A percentile compares a stretch with the other conserved stretches of the same genome.
These are phyloP conservation scores for Penicillium coffeae DNA, from an alignment of 495 filamentous ascomycete species.

Conservation along the genomic window DNA sequence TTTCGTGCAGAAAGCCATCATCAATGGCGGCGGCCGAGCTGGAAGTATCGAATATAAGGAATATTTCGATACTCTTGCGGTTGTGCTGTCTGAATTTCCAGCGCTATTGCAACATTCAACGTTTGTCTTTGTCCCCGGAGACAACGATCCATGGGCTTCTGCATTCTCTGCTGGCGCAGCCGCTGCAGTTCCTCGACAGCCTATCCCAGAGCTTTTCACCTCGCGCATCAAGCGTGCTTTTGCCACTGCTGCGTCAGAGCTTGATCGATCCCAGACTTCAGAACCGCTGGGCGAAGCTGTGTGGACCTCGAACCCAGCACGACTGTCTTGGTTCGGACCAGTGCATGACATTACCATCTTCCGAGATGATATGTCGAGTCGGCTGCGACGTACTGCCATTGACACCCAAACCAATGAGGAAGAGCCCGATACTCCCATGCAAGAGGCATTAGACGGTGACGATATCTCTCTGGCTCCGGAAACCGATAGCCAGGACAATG, in stretches of 20 bases:
- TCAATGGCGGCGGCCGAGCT: conserved; percentile 59
- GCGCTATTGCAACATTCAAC: conserved; percentile 71
- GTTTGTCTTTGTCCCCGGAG: conserved; percentile 89
- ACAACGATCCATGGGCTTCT: conserved; percentile 92
- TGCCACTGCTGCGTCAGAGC: conserved; percentile 66
- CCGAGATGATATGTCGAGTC: conserved; percentile 75
- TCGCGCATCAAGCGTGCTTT: conserved; percentile 77
- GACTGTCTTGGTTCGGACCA: conserved; percentile 78
- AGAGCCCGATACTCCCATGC: conserved; percentile 15
- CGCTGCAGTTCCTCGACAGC: conserved; percentile 64
- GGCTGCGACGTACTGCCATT: conserved; percentile 73
- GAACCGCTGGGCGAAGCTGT: conserved; percentile 64
- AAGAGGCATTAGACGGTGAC: conserved; percentile 18
- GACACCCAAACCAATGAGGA: conserved; percentile 35
- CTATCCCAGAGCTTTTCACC: conserved; percentile 83
- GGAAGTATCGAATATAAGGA: conserved; percentile 93
- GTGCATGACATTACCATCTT: conserved; percentile 81
- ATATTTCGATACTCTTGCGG: conserved; percentile 81
- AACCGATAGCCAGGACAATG: conserved; percentile 13
- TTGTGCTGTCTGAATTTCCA: conserved; percentile 81
- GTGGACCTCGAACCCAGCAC: conserved; percentile 83
- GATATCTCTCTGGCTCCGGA: conserved; percentile 9
- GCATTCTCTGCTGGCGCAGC: conserved; percentile 82
- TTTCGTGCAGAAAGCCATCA: conserved; percentile 70
- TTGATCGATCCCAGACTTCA: conserved; percentile 35